Evolutionary conservation across 2,329 filamentous ascomycete genomes (phyloP), one percentile per base, ranked within the genome.

Genomic region (Pseudogymnoascus sp.): DNA sequence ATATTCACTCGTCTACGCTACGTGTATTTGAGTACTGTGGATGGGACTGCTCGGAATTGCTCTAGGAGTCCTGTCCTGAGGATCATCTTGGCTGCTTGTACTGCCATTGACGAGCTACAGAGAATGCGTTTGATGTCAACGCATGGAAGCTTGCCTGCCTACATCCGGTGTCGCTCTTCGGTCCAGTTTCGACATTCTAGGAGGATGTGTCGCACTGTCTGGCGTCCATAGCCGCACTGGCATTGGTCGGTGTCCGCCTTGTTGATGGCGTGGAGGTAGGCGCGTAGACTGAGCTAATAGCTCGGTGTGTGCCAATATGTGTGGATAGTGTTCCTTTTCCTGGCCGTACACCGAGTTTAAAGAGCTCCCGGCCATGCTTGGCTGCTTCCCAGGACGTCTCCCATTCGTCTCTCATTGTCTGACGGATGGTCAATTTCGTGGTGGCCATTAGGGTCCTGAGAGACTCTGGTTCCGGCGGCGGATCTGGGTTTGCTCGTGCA

Each of bases 81-180:
- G n/a, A 73, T 71, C 66, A 73, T 74, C 66, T 74, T 74, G 14
- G 70, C 72, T 73, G 71, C 68, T 70, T 72, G 67, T 68, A 72
- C 69, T 68, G 70, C 69, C 61, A 70, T 73, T 68, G 67, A 61
- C 65, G 68, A 68, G 68, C 67, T 71, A 69, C 66, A 71, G 71
- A 75, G 74, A 70, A 75, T 68, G n/a, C 60, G 64, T 63, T 75
- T 74, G 65, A 74, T 69, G 64, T 73, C 64, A 43, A 63, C 60
- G 53, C 63, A 68, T 65, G 64, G 64, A 53, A 3, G 46, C 62
- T 65, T 69, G 62, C 67, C 65, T 66, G 63, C 65, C 66, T 63
- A 70, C 61, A 71, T 70, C 56, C 65, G 16, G 19, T 70, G 46
- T 69, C 68, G 61, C 64, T 73, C 68, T 31, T 72, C 31, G 31